Percentiles rank a stretch among this genome's conserved stretches.
These are phyloP conservation scores for Chiua virens DNA, from an alignment of 768 basidiomycete genomes.

Conservation along the genomic window DNA sequence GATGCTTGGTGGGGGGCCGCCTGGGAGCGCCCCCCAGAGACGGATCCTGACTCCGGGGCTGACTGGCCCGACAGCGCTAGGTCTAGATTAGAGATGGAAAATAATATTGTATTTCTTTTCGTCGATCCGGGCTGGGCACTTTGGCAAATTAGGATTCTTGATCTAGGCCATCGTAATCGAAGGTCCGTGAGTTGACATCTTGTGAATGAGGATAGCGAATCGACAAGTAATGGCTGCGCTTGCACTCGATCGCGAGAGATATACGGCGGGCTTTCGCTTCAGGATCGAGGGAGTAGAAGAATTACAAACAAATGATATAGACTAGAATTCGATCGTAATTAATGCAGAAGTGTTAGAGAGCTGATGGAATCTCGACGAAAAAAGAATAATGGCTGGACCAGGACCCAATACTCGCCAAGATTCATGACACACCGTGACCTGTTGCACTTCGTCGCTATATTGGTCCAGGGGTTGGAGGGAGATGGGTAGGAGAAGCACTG, in stretches of 20 bases:
- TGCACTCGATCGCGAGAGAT: background rate
- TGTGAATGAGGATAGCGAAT: background rate
- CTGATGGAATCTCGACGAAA: constrained; percentile 12
- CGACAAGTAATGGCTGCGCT: background rate
- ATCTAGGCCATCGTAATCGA: constrained; percentile 9
- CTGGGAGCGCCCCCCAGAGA: constrained; percentile 29
- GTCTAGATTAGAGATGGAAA: constrained; percentile 25
- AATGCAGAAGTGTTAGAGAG: constrained; percentile 14
- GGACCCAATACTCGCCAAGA: constrained; percentile 10
- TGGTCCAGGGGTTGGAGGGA: constrained; percentile 27
- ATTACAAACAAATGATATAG: constrained; percentile 18
- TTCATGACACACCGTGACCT: constrained; percentile 16
- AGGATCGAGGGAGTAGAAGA: background rate
- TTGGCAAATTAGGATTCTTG: constrained; percentile 4
- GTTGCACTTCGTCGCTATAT: constrained; percentile 46
- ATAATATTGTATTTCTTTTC: constrained; percentile 4
- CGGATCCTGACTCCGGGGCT: constrained; percentile 30
- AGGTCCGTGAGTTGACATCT: background rate
- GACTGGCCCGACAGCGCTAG: constrained; percentile 23
- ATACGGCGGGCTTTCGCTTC: too few relatives aligned
- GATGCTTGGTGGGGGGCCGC: constrained; percentile 73
- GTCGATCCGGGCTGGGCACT: constrained; percentile 6
- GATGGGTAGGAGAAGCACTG: constrained; percentile 59
- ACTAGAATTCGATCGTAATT: constrained; percentile 14
- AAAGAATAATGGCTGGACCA: constrained; percentile 7